Percentiles rank a stretch among this genome's conserved stretches.
Conservation (phyloP, 2,329 filamentous ascomycete species). For the Aspergillus sp. region DNA sequence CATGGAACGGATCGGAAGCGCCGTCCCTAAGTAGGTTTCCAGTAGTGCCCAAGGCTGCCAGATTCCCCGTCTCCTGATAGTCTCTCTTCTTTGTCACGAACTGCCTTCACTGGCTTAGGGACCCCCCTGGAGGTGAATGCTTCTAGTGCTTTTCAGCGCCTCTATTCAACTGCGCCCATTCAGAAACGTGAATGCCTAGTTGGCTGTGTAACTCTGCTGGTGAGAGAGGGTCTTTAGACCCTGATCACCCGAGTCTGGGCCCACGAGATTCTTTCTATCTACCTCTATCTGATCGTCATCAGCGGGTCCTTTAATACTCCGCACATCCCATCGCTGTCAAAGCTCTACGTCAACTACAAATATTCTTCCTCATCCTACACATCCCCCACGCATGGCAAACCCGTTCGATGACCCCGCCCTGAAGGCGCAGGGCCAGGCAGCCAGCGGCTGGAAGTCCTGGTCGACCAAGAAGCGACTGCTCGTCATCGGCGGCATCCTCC, state of each 20-base stretch:
- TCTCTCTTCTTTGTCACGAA: not conserved
- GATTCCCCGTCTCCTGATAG: not conserved
- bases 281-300: not conserved
- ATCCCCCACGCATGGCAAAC: constrained; percentile 6
- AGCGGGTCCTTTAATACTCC: not conserved
- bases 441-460: constrained; percentile 26
- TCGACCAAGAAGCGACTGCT: constrained; percentile 33
- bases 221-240: too few relatives aligned
- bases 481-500: constrained; percentile 17
- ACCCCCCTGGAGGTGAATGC: too few relatives aligned
- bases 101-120: not conserved
- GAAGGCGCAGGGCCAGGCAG: constrained; percentile 12
- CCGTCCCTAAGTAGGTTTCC: not conserved
- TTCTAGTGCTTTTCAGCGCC: too few relatives aligned
- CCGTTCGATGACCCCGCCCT: constrained; percentile 10
- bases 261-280: too few relatives aligned
- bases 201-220: too few relatives aligned
- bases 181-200: too few relatives aligned
- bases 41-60: not conserved
- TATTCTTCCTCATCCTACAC: not conserved
- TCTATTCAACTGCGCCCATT: too few relatives aligned
- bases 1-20: not conserved
- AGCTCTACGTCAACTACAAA: not conserved
- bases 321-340: not conserved
- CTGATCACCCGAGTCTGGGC: too few relatives aligned